Percentiles rank a stretch among this genome's conserved stretches.
Evolutionary conservation across 1,139 yeast genomes (phyloP).

Genomic region (Sugiyamaella xylanicola): DNA sequence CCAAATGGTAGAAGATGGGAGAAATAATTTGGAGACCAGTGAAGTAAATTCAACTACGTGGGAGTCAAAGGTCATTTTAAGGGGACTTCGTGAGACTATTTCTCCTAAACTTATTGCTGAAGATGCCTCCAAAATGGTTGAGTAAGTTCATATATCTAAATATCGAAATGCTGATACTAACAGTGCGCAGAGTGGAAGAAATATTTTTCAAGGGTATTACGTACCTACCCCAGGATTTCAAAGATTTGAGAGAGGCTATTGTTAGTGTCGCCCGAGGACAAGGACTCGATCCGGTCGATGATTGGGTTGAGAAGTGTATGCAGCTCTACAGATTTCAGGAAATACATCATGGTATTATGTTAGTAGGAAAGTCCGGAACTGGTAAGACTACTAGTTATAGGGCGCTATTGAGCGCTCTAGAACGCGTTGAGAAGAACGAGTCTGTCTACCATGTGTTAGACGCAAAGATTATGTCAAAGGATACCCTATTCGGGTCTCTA

Average conservation of each 20-base stretch:
- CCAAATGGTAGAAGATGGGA: slow-evolving; percentile 12
- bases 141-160: slow-evolving; percentile 24
- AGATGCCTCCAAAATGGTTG: slow-evolving; percentile 51
- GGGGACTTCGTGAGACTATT: slow-evolving; percentile 60
- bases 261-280: slow-evolving; percentile 32
- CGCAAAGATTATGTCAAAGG: slow-evolving; percentile 73
- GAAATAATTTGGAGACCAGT: background rate
- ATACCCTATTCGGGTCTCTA: slow-evolving; percentile 65
- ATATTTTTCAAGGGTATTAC: slow-evolving; percentile 38
- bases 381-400: slow-evolving; percentile 69
- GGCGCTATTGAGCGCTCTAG: slow-evolving; percentile 52
- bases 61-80: slow-evolving; percentile 52
- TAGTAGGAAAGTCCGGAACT: slow-evolving; percentile 74
- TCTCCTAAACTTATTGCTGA: slow-evolving; percentile 62
- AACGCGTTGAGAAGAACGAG: slow-evolving; percentile 45
- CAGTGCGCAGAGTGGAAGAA: slow-evolving; percentile 38
- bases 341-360: slow-evolving; percentile 78
- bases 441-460: slow-evolving; percentile 57
- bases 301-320: slow-evolving; percentile 58
- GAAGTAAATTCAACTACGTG: slow-evolving; percentile 37
- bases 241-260: slow-evolving; percentile 29
- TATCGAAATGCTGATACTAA: slow-evolving; percentile 17
- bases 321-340: slow-evolving; percentile 66
- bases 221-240: slow-evolving; percentile 30
- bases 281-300: slow-evolving; percentile 40